These are phyloP conservation scores for Gynochthodes officinalis DNA, from an alignment of 257 asterid genomes.

Conservation along the genomic window DNA sequence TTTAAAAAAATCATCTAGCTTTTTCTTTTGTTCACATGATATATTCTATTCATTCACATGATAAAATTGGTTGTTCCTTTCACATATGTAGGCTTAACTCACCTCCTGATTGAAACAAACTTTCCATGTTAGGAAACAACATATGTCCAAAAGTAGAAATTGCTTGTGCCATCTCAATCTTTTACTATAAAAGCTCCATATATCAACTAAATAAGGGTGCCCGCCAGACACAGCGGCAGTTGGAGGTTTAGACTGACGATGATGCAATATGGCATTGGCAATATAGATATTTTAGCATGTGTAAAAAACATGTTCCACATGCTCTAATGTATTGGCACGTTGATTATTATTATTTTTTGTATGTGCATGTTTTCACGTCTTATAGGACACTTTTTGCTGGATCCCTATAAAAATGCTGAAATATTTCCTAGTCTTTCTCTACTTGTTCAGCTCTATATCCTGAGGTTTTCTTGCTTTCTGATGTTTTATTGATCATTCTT, in stretches of 20 bases:
- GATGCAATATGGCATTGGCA: background rate
- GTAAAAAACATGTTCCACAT: conserved; percentile 12
- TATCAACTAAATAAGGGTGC: too few relatives aligned
- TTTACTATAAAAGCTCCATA: too few relatives aligned
- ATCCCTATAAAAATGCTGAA: background rate
- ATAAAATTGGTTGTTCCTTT: conserved; percentile 1
- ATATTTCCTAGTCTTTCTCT: background rate
- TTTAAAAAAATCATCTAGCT: background rate
- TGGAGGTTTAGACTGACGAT: background rate
- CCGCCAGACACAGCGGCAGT: background rate
- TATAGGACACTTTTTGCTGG: background rate
- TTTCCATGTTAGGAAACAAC: background rate
- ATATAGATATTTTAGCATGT: background rate
- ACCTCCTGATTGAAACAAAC: background rate
- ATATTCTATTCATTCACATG: conserved; percentile 2
- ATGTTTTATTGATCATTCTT: background rate
- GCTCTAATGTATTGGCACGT: conserved; percentile 2
- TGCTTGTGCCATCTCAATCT: background rate
- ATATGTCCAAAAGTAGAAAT: background rate
- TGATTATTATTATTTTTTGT: background rate
- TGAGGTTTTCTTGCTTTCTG: background rate
- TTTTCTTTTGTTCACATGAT: background rate
- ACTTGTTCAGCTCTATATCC: background rate
- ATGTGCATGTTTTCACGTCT: background rate
- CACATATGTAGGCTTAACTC: conserved; percentile 4